Evolutionary conservation across 306 rosid species (phyloP).

Genomic region (Coriaria nepalensis): DNA sequence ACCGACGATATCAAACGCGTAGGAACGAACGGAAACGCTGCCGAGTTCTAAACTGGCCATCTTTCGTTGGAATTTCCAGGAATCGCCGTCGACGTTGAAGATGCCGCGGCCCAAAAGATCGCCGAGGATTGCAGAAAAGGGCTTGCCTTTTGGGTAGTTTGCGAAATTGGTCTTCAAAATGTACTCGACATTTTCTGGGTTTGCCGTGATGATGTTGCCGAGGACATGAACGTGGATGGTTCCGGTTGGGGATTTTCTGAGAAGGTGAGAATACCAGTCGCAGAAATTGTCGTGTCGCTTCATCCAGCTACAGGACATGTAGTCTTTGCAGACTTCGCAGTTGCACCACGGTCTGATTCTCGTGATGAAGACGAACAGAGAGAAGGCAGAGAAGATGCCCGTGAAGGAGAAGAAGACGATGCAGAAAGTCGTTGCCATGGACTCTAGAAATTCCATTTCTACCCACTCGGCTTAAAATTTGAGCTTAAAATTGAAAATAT

Average conservation of each 20-base stretch:
- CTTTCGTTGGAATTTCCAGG: slow-evolving; percentile 70
- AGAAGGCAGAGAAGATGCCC: slow-evolving; percentile 31
- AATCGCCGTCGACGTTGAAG: slow-evolving; percentile 66
- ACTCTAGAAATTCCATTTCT: slow-evolving; percentile 6
- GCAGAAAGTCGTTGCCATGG: slow-evolving; percentile 24
- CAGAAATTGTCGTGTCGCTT: slow-evolving; percentile 29
- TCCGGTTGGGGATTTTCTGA: slow-evolving; percentile 31
- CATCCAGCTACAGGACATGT: slow-evolving; percentile 33
- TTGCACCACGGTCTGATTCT: slow-evolving; percentile 70
- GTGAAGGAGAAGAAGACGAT: slow-evolving; percentile 61
- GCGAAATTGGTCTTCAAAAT: slow-evolving; percentile 58
- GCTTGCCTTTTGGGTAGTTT: slow-evolving; percentile 74
- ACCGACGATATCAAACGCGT: slow-evolving; percentile 34
- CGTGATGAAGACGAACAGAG: slow-evolving; percentile 35
- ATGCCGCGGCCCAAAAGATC: slow-evolving; percentile 78
- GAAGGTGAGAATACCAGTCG: slow-evolving; percentile 79
- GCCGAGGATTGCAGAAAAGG: slow-evolving; percentile 59
- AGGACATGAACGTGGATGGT: slow-evolving; percentile 59
- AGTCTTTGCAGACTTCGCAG: slow-evolving; percentile 41
- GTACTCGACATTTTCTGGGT: slow-evolving; percentile 60
- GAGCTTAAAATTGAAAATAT: neutral
- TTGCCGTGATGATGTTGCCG: slow-evolving; percentile 48
- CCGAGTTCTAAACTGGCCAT: slow-evolving; percentile 76
- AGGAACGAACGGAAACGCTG: slow-evolving; percentile 40
- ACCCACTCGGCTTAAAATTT: neutral